Base-by-base conservation (phyloP, 2,329 filamentous ascomycete species). In the Phaeophleospora eucalypticola region DNA sequence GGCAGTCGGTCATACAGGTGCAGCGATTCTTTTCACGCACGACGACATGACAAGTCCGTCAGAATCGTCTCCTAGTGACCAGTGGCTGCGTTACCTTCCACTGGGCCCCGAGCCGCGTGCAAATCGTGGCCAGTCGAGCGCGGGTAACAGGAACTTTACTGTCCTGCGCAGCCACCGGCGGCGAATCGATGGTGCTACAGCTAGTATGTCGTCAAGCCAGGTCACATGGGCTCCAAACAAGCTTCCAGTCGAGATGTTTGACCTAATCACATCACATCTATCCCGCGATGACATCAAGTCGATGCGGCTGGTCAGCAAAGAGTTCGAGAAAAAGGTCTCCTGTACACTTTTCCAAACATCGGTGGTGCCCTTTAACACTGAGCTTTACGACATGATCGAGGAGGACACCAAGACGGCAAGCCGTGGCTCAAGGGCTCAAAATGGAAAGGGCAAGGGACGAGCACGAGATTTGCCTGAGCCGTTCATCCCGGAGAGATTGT, bases 361-460 rank as follows among this genome's bases (percentile, higher is more conserved):
- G 7, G 81, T 86, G 4, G 78, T 84, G 2, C 80, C 81, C 1
- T 87, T 86, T 67, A 79, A 77, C 35, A 76, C 79, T 1, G 78
- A 83, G 54, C 77, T 86, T 18, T 84, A 80, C 60, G 75, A 75
- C 36, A 76, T 76, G 65, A 64, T 76, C 16, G 68, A 70, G 14
- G 65, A 67, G 47, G 66, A 64, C 20, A 50, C 59, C 18, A 56
- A 63, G 32, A 33, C 41, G n/a, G 50, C 37, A 29, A 52, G 39
- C 18, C 47, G 48, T 4, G 35, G 29, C 27, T 42, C 39, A 39
- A 38, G 15, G 38, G 16, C 41, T 12, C 12, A n/a, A 4, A 19
- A 19, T 16, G 27, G 34, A 16, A 55, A 53, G 32, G 51, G 49
- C 39, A 60, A 53, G 45, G 49, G 36, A 15, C 47, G 36, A 24